Base-by-base conservation (phyloP, 139 green algal genomes). In the Klebsormidium nitens region DNA sequence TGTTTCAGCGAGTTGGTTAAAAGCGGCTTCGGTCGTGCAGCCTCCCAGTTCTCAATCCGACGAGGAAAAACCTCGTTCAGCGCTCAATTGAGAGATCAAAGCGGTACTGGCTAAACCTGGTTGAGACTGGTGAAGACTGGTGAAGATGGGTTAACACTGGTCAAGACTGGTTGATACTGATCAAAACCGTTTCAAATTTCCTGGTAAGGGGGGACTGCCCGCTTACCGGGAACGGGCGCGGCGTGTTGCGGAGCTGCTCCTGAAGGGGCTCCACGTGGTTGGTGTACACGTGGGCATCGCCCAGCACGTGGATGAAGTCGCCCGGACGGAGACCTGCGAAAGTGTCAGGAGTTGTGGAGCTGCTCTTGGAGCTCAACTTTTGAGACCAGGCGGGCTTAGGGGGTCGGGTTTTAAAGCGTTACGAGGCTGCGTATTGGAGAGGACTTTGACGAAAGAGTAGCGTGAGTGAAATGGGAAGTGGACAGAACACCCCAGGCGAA, bases 211-310 rank as follows among this genome's bases (percentile, higher is more conserved):
- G 32, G 28, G 28, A 59, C 6, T 34, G 23, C 19, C 23, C 19
- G 44, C 66, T 49, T 60, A 78, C 71, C n/a, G 91, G 91, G 73
- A 96, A 95, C 56, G 84, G 86, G 0, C 82, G 68, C 0, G 90
- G 90, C 42, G 64, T 44, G 72, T 93, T 91, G 2, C 76, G 36
- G 19, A 98, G 87, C 86, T 99, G 94, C 86, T 95, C 81, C 80
- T 89, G 84, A 1, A 99, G 86, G 3, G 93, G 92, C 48, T 96
- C 92, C 29, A 98, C 89, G 61, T 99, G 94, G 82, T 99, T 98
- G 40, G 63, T 71, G 83, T 99, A 99, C 60, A 98, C 89, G 71
- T 99, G 94, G 2, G 93, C 89, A 78, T 99, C 94, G 4, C 94
- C 94, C 61, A 96, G 84, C 17, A 89, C 79, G 77, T 97, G 92